phyloP scores from a whole-genome alignment of 2,329 filamentous ascomycete genomes.

The Botryotinia calthae region DNA sequence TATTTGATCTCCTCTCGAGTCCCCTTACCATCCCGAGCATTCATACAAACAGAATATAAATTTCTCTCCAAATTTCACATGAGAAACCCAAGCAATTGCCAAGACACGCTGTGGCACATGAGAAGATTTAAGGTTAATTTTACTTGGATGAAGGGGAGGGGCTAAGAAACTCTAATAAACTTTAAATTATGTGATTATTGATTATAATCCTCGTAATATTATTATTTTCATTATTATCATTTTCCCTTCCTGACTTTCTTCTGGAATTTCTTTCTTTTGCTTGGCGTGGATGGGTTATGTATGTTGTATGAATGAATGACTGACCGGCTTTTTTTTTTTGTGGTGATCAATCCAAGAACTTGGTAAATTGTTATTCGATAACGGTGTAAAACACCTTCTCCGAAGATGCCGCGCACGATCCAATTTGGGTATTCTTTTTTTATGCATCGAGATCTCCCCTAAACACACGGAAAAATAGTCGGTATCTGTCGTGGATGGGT shows the following conservation, averaged over 20 bases:
- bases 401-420: background rate
- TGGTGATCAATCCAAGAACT: background rate
- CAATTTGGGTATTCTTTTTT: background rate
- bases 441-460: background rate
- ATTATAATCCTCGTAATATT: no score
- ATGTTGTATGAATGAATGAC: background rate
- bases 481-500: background rate
- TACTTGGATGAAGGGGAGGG: conserved; percentile 8
- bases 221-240: background rate
- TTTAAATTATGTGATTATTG: background rate
- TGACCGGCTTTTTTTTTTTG: background rate
- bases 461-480: background rate
- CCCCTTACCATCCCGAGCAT: no score
- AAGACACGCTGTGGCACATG: conserved; percentile 11
- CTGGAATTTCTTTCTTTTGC: background rate
- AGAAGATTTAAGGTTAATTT: conserved; percentile 14
- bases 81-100: background rate
- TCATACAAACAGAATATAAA: background rate
- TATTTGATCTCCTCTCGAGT: background rate
- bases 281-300: background rate
- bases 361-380: background rate
- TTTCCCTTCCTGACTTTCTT: background rate
- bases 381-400: background rate
- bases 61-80: background rate
- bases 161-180: background rate